Evolutionary conservation across 192 early-diverging fungal species (phyloP).

Genomic region (Chytriomyces sp.): DNA sequence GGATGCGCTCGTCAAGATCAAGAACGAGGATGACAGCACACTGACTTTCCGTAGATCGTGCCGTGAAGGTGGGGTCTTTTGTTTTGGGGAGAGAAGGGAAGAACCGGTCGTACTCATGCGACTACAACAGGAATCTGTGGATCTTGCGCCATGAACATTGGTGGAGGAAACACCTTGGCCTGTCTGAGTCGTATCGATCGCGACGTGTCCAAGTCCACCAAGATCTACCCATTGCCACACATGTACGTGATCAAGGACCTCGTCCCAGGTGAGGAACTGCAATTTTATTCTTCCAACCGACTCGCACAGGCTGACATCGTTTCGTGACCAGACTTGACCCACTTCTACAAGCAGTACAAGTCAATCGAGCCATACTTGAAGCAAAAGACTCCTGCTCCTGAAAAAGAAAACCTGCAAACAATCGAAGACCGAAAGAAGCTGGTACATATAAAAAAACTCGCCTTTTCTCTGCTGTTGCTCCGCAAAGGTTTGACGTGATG

Average conservation of each 20-base stretch:
- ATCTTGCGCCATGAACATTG: conserved; percentile 98
- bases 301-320: neutral
- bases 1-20: conserved; percentile 95
- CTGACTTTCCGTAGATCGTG: conserved; percentile 95
- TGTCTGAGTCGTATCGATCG: conserved; percentile 89
- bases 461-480: neutral
- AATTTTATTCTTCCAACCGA: neutral
- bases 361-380: conserved; percentile 95
- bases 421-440: conserved; percentile 94
- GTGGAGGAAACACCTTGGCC: conserved; percentile 92
- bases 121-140: conserved; percentile 76
- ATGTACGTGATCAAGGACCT: conserved; percentile 98
- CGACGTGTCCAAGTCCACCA: conserved; percentile 62
- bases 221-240: conserved; percentile 97
- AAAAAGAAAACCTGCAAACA: conserved; percentile 88
- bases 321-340: conserved; percentile 73
- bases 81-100: neutral
- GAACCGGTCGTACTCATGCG: neutral
- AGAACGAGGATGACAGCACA: conserved; percentile 94
- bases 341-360: conserved; percentile 98
- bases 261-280: conserved; percentile 64
- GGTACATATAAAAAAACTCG: conserved; percentile 5
- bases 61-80: conserved; percentile 73
- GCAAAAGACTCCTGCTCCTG: conserved; percentile 74
- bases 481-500: neutral